Evolutionary conservation across 2,329 filamentous ascomycete genomes (phyloP), one percentile per base, ranked within the genome.

Genomic region (Amauroascus niger): DNA sequence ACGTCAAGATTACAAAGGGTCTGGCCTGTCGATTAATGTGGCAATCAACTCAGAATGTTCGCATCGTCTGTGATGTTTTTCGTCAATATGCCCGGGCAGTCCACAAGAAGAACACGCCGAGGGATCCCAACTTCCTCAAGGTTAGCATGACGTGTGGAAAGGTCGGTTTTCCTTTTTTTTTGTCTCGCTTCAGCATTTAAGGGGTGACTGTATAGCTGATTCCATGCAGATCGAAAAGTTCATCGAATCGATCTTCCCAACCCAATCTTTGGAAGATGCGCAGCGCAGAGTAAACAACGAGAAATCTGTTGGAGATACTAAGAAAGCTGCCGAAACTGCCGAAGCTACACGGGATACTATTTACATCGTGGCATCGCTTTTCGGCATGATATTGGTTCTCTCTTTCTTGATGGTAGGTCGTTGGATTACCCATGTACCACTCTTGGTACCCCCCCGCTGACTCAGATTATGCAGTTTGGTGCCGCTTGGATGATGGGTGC

Each of bases 1-100:
- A 96, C 65, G 76, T 98, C 74, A 98, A 98, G 75, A 96, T 98
- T 71, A 91, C 87, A 55, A 97, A 95, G 75, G 93, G 93, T 30
- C 82, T 91, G 61, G 90, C 93, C 35, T 97, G 93, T 69, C 78
- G 85, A 61, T 76, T 97, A 62, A 97, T 98, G 93, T 79, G 83
- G 57, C 82, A 95, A 64, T 94, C 88, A 9, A 95, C 91, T 6
- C 91, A 97, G 67, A 96, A 96, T 67, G 77, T 97, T 49, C 78
- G 79, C 53, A 75, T 87, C 1, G 81, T 95, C 3, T 95, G 87
- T 67, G 83, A 88, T 5, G 80, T 88, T 11, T 97, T 97, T 77
- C 80, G 81, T 64, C 77, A 72, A 62, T 95, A 94, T 64, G 77
- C 81, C 7, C 82, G 86, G 62, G 82, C 80, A 69, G 97, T 98